Percentiles rank a stretch among this genome's conserved stretches.
Evolutionary conservation across 305 asterid genomes (phyloP).

Genomic region (Fraxinus angustifolia): DNA sequence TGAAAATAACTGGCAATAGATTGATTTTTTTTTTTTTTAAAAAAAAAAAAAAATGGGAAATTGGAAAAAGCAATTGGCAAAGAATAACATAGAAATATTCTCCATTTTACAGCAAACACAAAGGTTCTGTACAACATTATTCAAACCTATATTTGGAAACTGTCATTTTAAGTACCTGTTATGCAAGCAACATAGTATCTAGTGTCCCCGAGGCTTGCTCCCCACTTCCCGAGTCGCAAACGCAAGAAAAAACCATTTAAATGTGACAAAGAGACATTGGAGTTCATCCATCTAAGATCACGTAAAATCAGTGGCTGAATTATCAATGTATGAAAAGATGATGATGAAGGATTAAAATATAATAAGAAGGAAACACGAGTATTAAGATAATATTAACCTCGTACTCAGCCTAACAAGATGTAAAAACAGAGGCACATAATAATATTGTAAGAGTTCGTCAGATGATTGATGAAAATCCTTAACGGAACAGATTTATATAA

Average conservation of each 20-base stretch:
- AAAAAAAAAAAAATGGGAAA: neutral
- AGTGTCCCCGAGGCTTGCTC: conserved; percentile 42
- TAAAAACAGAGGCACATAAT: neutral
- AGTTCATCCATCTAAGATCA: conserved; percentile 49
- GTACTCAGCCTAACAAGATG: neutral
- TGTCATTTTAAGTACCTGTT: conserved; percentile 32
- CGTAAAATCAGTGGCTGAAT: neutral
- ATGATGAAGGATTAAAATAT: neutral
- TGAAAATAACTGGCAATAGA: no score
- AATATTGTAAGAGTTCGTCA: neutral
- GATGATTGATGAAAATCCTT: neutral
- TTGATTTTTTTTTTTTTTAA: no score
- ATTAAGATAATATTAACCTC: neutral
- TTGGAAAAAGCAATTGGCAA: neutral
- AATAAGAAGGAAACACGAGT: neutral
- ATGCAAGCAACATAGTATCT: conserved; percentile 64
- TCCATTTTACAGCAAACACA: neutral
- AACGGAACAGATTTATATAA: neutral
- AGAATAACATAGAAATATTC: neutral
- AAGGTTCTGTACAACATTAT: neutral
- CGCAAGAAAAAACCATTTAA: conserved; percentile 64
- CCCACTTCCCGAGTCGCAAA: conserved; percentile 49
- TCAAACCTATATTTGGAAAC: neutral
- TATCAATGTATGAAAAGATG: neutral
- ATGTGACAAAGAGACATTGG: conserved; percentile 32